phyloP scores from a whole-genome alignment of 2,329 filamentous ascomycete species.

The Aspergillus felis region DNA sequence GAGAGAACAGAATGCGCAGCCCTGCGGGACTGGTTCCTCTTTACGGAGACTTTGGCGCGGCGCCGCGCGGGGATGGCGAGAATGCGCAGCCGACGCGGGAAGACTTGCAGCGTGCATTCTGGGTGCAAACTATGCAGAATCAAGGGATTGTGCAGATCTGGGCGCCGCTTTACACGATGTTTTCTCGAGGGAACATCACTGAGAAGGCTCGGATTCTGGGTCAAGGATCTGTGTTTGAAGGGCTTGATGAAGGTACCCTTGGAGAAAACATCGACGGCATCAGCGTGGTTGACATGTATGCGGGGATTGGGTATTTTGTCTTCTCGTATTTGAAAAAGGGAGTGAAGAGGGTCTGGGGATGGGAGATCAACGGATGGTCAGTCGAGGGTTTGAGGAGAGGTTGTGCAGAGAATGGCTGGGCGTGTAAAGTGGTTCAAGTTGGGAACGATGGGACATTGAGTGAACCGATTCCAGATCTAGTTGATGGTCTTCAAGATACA shows the following conservation, averaged over 20 bases:
- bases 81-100: slow-evolving; percentile 27
- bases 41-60: slow-evolving; percentile 68
- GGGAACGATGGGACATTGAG: slow-evolving; percentile 32
- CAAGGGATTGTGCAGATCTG: slow-evolving; percentile 75
- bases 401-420: slow-evolving; percentile 66
- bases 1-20: slow-evolving; percentile 68
- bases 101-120: slow-evolving; percentile 68
- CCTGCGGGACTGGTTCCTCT: slow-evolving; percentile 68
- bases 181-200: slow-evolving; percentile 81
- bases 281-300: slow-evolving; percentile 72
- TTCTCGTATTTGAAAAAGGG: slow-evolving; percentile 76
- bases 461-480: slow-evolving; percentile 26
- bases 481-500: slow-evolving; percentile 32
- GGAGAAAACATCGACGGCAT: slow-evolving; percentile 24
- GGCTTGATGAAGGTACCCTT: slow-evolving; percentile 25
- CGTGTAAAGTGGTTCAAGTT: slow-evolving; percentile 51
- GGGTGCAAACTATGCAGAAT: slow-evolving; percentile 75
- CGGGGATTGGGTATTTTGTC: slow-evolving; percentile 89
- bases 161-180: slow-evolving; percentile 92
- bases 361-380: slow-evolving; percentile 87
- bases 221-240: slow-evolving; percentile 35
- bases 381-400: slow-evolving; percentile 78
- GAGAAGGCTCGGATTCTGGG: slow-evolving; percentile 76
- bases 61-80: slow-evolving; percentile 15
- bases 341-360: slow-evolving; percentile 68